A percentile compares a stretch with the other conserved stretches of the same genome.
Evolutionary conservation across 2,329 filamentous ascomycete species (phyloP).

Genomic region (Colletotrichum acutatum): DNA sequence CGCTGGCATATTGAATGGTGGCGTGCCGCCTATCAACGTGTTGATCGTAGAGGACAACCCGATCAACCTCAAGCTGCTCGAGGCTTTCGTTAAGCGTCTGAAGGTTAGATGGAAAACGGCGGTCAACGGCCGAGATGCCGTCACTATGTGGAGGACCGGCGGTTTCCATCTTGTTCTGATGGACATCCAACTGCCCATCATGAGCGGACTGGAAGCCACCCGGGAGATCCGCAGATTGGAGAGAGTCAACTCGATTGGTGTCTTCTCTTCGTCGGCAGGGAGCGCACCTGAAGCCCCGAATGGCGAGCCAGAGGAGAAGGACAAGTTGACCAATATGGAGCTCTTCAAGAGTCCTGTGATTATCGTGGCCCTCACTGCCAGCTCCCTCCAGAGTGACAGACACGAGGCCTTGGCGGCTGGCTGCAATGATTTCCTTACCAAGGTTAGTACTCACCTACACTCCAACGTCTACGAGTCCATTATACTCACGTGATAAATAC

Average conservation of each 20-base stretch:
- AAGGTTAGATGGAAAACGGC: slow-evolving; percentile 98
- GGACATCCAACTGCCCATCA: slow-evolving; percentile 97
- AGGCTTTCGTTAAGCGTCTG: slow-evolving; percentile 94
- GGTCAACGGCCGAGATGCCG: slow-evolving; percentile 92
- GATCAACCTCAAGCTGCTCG: slow-evolving; percentile 93
- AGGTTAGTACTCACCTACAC: slow-evolving; percentile 66
- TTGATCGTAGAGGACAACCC: slow-evolving; percentile 99
- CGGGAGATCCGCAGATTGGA: slow-evolving; percentile 93
- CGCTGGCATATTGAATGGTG: slow-evolving; percentile 78
- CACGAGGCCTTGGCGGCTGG: slow-evolving; percentile 95
- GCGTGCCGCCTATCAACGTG: slow-evolving; percentile 95
- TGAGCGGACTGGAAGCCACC: slow-evolving; percentile 95
- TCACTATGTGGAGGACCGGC: slow-evolving; percentile 90
- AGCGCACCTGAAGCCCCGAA: slow-evolving; percentile 55
- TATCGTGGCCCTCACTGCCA: slow-evolving; percentile 95
- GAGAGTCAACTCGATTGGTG: slow-evolving; percentile 89
- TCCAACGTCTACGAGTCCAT: neutral
- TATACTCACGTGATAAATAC: slow-evolving; percentile 13
- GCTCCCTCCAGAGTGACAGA: slow-evolving; percentile 92
- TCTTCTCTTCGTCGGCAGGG: slow-evolving; percentile 77
- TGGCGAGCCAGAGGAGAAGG: slow-evolving; percentile 68
- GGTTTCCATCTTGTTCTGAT: slow-evolving; percentile 97
- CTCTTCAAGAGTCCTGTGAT: slow-evolving; percentile 97
- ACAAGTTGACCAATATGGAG: slow-evolving; percentile 73
- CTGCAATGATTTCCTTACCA: slow-evolving; percentile 98